Evolutionary conservation across 2,329 filamentous ascomycete genomes (phyloP).

Genomic region (Venturia aucupariae): DNA sequence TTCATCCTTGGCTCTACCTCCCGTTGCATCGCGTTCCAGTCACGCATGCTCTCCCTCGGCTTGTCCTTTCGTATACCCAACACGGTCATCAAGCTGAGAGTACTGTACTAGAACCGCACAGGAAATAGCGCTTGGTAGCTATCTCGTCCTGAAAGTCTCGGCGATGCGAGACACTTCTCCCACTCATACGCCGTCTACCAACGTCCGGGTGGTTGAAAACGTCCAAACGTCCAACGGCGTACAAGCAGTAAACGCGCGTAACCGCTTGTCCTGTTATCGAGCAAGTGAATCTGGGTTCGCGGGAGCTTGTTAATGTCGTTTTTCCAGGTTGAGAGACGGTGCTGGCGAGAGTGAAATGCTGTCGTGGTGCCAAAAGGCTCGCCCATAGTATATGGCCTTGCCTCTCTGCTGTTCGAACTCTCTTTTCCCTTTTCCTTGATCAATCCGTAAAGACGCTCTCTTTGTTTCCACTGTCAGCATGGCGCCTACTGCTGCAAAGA

Average conservation of each 20-base stretch:
- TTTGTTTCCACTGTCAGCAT: neutral
- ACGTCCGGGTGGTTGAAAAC: neutral
- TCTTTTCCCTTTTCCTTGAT: neutral
- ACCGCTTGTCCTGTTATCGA: neutral
- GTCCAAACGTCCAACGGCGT: neutral
- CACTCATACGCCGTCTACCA: neutral
- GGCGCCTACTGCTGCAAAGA: neutral
- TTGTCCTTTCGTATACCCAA: neutral
- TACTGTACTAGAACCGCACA: neutral
- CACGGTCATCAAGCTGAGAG: neutral
- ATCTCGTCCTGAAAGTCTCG: neutral
- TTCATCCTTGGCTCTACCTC: neutral
- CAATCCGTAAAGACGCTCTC: too few relatives aligned
- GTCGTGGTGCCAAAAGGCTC: neutral
- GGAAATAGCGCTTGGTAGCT: too few relatives aligned
- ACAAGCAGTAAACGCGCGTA: neutral
- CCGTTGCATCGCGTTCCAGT: neutral
- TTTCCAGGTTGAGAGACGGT: neutral
- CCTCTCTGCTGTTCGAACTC: neutral
- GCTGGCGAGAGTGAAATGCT: neutral
- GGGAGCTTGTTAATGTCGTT: neutral
- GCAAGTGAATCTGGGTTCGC: neutral
- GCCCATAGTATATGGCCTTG: neutral
- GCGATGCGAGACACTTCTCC: neutral
- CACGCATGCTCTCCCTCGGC: neutral